A percentile compares a stretch with the other conserved stretches of the same genome.
These are phyloP conservation scores for Dryadomyces quercus-mongolicae DNA, from an alignment of 2,329 filamentous ascomycete species.

Conservation along the genomic window DNA sequence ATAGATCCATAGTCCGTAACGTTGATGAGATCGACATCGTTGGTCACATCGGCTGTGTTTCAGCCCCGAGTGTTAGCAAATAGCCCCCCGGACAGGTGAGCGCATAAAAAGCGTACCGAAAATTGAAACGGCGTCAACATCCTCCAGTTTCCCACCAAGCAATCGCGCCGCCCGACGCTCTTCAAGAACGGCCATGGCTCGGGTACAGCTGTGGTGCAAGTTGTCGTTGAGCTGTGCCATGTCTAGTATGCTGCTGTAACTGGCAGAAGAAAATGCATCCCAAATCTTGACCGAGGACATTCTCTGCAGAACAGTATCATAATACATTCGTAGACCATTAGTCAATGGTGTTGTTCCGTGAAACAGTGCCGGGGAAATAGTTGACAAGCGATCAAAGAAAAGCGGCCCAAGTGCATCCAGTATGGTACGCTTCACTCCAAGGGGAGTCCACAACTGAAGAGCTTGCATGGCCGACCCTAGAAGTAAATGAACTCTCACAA, in stretches of 20 bases:
- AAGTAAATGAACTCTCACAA: constrained; percentile 38
- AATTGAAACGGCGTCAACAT: constrained; percentile 31
- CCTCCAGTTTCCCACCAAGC: constrained; percentile 26
- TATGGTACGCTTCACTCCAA: constrained; percentile 44
- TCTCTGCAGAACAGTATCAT: constrained; percentile 26
- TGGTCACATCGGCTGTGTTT: constrained; percentile 26
- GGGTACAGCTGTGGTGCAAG: constrained; percentile 36
- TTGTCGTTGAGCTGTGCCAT: constrained; percentile 31
- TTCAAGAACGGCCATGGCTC: constrained; percentile 40
- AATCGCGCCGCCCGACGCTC: constrained; percentile 33
- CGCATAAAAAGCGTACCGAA: constrained; percentile 22
- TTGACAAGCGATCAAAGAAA: constrained; percentile 43
- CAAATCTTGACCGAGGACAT: constrained; percentile 28
- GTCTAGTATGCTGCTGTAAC: constrained; percentile 36
- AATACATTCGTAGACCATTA: constrained; percentile 33
- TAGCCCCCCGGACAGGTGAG: constrained; percentile 8
- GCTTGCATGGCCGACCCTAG: constrained; percentile 37
- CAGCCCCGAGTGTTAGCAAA: background rate
- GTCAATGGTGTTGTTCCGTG: constrained; percentile 18
- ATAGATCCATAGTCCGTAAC: constrained; percentile 41
- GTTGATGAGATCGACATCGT: constrained; percentile 26
- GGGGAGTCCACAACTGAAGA: constrained; percentile 33
- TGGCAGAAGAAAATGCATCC: constrained; percentile 36
- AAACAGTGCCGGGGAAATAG: constrained; percentile 33
- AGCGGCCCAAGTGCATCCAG: constrained; percentile 43